phyloP scores from a whole-genome alignment of 345 rosid species.

The Euphorbia peplus region DNA sequence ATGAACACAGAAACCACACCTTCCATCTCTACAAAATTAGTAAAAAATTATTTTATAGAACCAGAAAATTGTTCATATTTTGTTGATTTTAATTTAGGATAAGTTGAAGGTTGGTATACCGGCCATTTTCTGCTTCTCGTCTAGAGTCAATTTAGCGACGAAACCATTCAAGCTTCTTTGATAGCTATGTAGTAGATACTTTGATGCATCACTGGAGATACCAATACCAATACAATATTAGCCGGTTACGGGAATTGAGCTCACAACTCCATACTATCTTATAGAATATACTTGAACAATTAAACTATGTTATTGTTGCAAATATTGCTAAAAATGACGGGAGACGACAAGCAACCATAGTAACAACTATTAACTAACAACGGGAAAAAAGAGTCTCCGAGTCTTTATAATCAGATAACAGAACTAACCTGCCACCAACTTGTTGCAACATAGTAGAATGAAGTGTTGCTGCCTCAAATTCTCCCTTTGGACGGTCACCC shows the following conservation, averaged over 20 bases:
- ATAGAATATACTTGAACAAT: too few relatives aligned
- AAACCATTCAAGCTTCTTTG: constrained; percentile 52
- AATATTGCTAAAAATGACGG: too few relatives aligned
- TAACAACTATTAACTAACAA: background rate
- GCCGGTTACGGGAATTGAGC: too few relatives aligned
- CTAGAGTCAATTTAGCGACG: constrained; percentile 40
- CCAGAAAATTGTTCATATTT: too few relatives aligned
- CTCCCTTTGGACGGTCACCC: constrained; percentile 43
- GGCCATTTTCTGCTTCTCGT: constrained; percentile 29
- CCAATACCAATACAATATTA: background rate
- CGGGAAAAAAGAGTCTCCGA: too few relatives aligned
- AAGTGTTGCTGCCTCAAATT: constrained; percentile 35
- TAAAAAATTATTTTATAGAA: background rate
- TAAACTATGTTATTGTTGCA: too few relatives aligned
- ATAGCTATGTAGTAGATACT: constrained; percentile 41
- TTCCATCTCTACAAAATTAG: constrained; percentile 31
- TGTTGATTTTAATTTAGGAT: too few relatives aligned
- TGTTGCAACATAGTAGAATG: constrained; percentile 41
- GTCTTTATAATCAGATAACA: background rate
- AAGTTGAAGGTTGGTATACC: background rate
- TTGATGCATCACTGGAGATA: constrained; percentile 34
- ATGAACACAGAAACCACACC: constrained; percentile 59
- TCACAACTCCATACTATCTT: too few relatives aligned
- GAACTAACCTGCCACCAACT: constrained; percentile 32
- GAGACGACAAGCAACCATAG: background rate